phyloP scores from a whole-genome alignment of 805 yeast genomes.

The Zygosaccharomyces pseudorouxii region DNA sequence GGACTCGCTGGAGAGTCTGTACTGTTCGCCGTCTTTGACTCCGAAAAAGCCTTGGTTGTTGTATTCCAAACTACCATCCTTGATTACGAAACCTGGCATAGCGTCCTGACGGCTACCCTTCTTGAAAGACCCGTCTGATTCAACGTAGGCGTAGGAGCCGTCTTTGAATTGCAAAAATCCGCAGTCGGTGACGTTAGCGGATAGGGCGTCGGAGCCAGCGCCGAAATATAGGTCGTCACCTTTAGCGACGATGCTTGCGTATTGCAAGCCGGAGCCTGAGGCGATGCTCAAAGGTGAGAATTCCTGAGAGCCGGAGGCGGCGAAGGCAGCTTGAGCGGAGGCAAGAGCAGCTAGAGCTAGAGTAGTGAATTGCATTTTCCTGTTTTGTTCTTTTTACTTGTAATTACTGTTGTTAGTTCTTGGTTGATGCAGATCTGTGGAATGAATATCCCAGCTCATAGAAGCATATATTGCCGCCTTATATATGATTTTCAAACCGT shows the following conservation, averaged over 20 bases:
- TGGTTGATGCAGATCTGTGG: not conserved
- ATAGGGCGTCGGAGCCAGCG: slow-evolving; percentile 13
- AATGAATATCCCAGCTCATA: not conserved
- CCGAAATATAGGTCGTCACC: slow-evolving; percentile 22
- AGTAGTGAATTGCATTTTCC: slow-evolving; percentile 26
- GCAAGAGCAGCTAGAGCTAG: slow-evolving; percentile 28
- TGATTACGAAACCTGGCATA: slow-evolving; percentile 38
- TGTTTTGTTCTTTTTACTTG: not conserved
- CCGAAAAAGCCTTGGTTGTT: slow-evolving; percentile 39
- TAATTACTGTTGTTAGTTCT: not conserved
- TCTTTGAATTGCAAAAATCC: slow-evolving; percentile 33
- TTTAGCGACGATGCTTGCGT: slow-evolving; percentile 22
- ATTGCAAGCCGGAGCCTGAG: slow-evolving; percentile 38
- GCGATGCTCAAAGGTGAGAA: slow-evolving; percentile 36
- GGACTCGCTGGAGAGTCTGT: slow-evolving; percentile 24
- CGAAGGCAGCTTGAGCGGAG: slow-evolving; percentile 24
- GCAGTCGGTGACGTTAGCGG: slow-evolving; percentile 31
- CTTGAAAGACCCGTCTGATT: slow-evolving; percentile 21
- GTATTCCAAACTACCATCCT: slow-evolving; percentile 37
- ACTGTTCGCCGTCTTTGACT: slow-evolving; percentile 31
- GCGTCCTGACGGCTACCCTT: slow-evolving; percentile 26
- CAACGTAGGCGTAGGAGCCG: slow-evolving; percentile 31
- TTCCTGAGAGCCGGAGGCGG: slow-evolving; percentile 33
- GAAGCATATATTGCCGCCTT: not conserved
- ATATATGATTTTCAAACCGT: not conserved